A percentile compares a stretch with the other conserved stretches of the same genome.
Conservation (phyloP, 192 early-diverging fungal genomes). For the Backusella morwellensis region DNA sequence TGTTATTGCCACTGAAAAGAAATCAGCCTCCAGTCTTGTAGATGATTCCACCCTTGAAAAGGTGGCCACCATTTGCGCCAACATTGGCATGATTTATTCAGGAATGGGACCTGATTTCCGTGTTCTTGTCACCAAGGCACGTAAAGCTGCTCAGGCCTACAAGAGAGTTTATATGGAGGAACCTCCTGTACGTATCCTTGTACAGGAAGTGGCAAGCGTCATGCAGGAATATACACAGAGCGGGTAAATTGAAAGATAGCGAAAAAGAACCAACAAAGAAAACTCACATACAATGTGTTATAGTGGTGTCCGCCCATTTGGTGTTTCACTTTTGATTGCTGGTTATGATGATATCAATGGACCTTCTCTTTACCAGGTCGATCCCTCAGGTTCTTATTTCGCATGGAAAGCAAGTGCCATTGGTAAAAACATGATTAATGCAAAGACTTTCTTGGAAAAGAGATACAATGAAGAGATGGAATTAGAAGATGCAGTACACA, state of each 20-base stretch:
- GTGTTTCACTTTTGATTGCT: slow-evolving; percentile 94
- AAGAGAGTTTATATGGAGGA: slow-evolving; percentile 92
- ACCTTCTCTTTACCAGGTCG: slow-evolving; percentile 95
- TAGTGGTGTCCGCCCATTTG: slow-evolving; percentile 98
- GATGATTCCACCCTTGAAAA: slow-evolving; percentile 93
- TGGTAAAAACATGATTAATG: slow-evolving; percentile 99
- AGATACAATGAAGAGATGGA: slow-evolving; percentile 92
- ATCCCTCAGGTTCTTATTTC: slow-evolving; percentile 98
- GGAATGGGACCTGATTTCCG: slow-evolving; percentile 99
- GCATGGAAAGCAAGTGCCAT: slow-evolving; percentile 99
- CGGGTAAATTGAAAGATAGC: slow-evolving; percentile 55
- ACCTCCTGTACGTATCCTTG: slow-evolving; percentile 91
- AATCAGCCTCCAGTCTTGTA: slow-evolving; percentile 87
- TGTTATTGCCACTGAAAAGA: slow-evolving; percentile 98
- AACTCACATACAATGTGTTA: no score
- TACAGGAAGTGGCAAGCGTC: slow-evolving; percentile 94
- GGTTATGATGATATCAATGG: slow-evolving; percentile 90
- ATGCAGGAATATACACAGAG: slow-evolving; percentile 99
- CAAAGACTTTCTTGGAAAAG: slow-evolving; percentile 99
- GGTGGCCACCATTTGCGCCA: slow-evolving; percentile 84
- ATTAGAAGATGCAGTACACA: slow-evolving; percentile 98
- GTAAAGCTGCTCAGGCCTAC: slow-evolving; percentile 97
- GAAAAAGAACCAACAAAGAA: no score
- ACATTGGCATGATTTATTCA: slow-evolving; percentile 98
- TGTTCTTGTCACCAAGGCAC: slow-evolving; percentile 90